These are phyloP conservation scores for Naganishia sp. DNA, from an alignment of 1,284 basidiomycete species.

Conservation along the genomic window DNA sequence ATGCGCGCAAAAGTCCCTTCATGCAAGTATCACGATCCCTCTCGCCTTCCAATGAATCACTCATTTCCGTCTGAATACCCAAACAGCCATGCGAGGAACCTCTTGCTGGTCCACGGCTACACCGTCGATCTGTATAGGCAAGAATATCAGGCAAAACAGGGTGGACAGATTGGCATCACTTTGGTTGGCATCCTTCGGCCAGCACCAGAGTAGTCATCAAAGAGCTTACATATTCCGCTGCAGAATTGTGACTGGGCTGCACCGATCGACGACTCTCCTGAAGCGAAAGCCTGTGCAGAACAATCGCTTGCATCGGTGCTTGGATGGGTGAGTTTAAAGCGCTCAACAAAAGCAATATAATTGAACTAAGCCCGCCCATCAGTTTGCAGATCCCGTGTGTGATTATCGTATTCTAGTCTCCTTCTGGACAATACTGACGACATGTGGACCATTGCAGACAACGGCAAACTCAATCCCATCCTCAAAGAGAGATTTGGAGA, in stretches of 20 bases:
- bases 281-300: conserved; percentile 35
- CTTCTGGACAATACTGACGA: not conserved
- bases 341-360: too few relatives aligned
- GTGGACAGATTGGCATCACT: conserved; percentile 41
- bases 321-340: conserved; percentile 33
- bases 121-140: conserved; percentile 40
- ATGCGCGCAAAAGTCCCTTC: conserved; percentile 6
- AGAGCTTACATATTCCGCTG: not conserved
- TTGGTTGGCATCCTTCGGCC: conserved; percentile 32
- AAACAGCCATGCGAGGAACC: conserved; percentile 25
- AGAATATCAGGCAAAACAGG: conserved; percentile 36
- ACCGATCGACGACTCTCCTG: conserved; percentile 37
- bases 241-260: conserved; percentile 41
- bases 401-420: not conserved
- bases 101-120: conserved; percentile 39
- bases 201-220: not conserved
- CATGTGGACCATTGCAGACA: conserved; percentile 14
- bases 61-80: not conserved
- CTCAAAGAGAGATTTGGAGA: conserved; percentile 26
- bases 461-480: conserved; percentile 12
- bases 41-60: not conserved
- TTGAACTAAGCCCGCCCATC: not conserved
- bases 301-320: conserved; percentile 29
- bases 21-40: conserved; percentile 1
- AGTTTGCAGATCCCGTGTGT: conserved; percentile 43